phyloP scores from a whole-genome alignment of 768 basidiomycete species.

The Trichaptum fuscoviolaceum region DNA sequence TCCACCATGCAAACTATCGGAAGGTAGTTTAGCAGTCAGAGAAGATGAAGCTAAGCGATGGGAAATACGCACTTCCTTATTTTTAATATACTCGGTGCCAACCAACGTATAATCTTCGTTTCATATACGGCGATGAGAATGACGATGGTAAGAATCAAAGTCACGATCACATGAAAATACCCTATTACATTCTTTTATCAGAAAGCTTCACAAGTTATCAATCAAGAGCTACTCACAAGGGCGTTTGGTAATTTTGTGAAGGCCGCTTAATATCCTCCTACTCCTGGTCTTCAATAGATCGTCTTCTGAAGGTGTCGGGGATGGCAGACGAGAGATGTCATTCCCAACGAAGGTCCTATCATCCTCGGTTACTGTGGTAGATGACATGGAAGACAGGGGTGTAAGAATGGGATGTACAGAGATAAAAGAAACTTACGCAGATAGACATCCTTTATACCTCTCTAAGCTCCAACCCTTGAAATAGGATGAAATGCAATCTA shows the following conservation, averaged over 20 bases:
- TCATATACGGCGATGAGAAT: slow-evolving; percentile 58
- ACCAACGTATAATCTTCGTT: slow-evolving; percentile 63
- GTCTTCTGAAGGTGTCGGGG: neutral
- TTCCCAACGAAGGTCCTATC: neutral
- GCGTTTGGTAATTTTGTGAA: neutral
- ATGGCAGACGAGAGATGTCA: neutral
- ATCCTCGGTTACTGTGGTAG: neutral
- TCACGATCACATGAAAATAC: slow-evolving; percentile 10
- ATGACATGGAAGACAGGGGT: neutral
- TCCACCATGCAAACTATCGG: neutral
- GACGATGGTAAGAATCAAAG: slow-evolving; percentile 43
- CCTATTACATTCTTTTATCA: neutral
- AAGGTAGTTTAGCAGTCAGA: neutral
- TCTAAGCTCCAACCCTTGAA: too few species aligned
- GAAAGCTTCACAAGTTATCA: neutral
- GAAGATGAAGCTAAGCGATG: neutral
- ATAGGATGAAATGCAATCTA: too few species aligned
- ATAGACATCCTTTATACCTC: too few species aligned
- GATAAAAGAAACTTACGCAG: too few species aligned
- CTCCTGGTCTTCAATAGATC: neutral
- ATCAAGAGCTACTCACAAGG: neutral
- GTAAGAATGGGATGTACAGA: too few species aligned
- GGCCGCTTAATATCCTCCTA: neutral
- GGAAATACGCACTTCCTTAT: slow-evolving; percentile 46
- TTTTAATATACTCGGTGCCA: slow-evolving; percentile 61